Conservation (phyloP, 305 asterid genomes). For the Stenogyne calaminthoides region DNA sequence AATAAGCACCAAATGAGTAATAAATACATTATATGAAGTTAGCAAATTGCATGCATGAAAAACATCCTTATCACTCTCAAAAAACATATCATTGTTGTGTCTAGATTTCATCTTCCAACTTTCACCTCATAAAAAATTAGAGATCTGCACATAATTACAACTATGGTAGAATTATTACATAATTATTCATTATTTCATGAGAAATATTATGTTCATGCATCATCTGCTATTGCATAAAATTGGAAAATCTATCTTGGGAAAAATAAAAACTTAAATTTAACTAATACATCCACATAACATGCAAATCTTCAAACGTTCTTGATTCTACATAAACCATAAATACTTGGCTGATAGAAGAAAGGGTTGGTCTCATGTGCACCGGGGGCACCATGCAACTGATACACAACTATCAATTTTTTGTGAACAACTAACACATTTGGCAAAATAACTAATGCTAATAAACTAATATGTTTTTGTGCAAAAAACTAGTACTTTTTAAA, state of each 20-base stretch:
- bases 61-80: constrained; percentile 13
- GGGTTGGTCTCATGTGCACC: too few species aligned
- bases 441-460: too few species aligned
- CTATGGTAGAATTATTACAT: not conserved
- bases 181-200: not conserved
- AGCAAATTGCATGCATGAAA: constrained; percentile 11
- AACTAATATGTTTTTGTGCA: too few species aligned
- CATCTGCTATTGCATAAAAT: constrained; percentile 7
- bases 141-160: constrained; percentile 8
- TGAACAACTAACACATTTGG: too few species aligned
- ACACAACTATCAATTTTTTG: too few species aligned
- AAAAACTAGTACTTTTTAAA: too few species aligned
- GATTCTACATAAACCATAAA: not conserved
- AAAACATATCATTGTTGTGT: not conserved
- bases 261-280: not conserved
- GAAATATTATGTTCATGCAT: not conserved
- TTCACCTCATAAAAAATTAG: constrained; percentile 8
- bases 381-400: too few species aligned
- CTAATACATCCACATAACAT: constrained; percentile 1
- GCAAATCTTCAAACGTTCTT: not conserved
- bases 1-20: not conserved
- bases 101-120: constrained; percentile 17
- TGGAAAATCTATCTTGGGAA: not conserved
- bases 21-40: constrained; percentile 8
- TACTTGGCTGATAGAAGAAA: not conserved